Conservation (phyloP, 169 alveolate genomes). For the Cryptosporidium baileyi region DNA sequence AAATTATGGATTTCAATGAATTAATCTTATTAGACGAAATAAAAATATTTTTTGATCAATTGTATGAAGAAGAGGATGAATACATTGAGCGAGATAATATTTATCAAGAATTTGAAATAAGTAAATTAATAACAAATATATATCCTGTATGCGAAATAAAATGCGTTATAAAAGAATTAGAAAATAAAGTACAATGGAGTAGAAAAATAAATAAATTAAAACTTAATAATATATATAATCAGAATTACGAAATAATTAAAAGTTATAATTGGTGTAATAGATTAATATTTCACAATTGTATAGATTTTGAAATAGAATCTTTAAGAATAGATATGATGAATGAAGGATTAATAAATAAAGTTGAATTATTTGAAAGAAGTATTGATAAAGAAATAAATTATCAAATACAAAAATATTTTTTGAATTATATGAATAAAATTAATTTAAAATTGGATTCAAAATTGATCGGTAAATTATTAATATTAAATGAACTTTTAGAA, state of each 20-base stretch:
- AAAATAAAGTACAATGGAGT: constrained; percentile 48
- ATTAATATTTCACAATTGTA: constrained; percentile 44
- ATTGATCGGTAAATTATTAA: neutral
- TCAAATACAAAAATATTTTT: constrained; percentile 19
- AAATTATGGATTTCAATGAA: neutral
- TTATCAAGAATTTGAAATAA: neutral
- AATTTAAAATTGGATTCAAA: neutral
- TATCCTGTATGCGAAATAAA: constrained; percentile 53
- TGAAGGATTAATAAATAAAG: neutral
- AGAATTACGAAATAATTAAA: neutral
- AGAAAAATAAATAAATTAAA: neutral
- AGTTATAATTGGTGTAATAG: constrained; percentile 24
- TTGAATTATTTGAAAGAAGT: neutral
- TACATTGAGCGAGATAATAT: neutral
- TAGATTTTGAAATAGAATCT: constrained; percentile 23
- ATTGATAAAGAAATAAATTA: neutral
- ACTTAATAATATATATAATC: neutral
- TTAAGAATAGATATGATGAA: neutral
- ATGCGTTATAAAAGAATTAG: constrained; percentile 5
- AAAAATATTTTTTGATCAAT: neutral
- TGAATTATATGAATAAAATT: neutral
- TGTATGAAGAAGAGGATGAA: neutral
- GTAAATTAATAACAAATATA: neutral
- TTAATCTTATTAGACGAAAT: neutral
- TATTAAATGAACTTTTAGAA: constrained; percentile 9